Conservation (phyloP, 2,329 filamentous ascomycete genomes). For the Diaporthe aspalathi region DNA sequence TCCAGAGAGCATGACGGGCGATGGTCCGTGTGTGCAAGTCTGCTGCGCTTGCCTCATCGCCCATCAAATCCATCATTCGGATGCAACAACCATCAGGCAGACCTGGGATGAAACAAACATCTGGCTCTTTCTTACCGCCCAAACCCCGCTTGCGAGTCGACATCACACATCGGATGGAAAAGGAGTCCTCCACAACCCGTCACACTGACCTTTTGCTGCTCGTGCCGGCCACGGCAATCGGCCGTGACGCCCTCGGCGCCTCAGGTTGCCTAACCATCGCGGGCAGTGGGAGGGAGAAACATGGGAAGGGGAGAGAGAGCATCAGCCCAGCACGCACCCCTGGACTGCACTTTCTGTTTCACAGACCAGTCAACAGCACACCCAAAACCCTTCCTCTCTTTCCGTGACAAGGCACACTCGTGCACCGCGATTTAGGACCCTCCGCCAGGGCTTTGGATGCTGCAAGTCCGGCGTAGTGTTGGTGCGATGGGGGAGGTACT, state of each 20-base stretch:
- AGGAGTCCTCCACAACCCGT: constrained; percentile 10
- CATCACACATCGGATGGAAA: constrained; percentile 17
- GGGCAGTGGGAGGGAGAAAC: too few species aligned
- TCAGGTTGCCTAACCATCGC: too few species aligned
- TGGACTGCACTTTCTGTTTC: constrained; percentile 1
- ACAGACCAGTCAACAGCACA: neutral
- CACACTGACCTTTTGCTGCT: constrained; percentile 5
- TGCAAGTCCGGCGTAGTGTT: neutral
- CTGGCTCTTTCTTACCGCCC: constrained; percentile 29
- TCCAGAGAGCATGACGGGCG: constrained; percentile 2
- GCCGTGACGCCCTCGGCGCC: constrained; percentile 7
- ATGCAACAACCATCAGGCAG: constrained; percentile 36
- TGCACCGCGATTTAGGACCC: neutral
- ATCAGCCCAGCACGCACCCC: neutral
- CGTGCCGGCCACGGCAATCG: constrained; percentile 7
- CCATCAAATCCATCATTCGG: constrained; percentile 33
- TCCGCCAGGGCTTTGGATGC: neutral
- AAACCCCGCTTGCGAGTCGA: constrained; percentile 29
- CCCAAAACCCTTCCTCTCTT: neutral
- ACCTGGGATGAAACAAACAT: constrained; percentile 40
- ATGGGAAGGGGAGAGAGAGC: neutral
- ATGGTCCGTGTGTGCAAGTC: constrained; percentile 6
- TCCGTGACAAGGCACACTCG: neutral
- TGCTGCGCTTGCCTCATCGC: constrained; percentile 34
- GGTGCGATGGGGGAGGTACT: neutral